A percentile compares a stretch with the other conserved stretches of the same genome.
phyloP scores from a whole-genome alignment of 805 yeast genomes.

The Cyberlindnera bimundalis region DNA sequence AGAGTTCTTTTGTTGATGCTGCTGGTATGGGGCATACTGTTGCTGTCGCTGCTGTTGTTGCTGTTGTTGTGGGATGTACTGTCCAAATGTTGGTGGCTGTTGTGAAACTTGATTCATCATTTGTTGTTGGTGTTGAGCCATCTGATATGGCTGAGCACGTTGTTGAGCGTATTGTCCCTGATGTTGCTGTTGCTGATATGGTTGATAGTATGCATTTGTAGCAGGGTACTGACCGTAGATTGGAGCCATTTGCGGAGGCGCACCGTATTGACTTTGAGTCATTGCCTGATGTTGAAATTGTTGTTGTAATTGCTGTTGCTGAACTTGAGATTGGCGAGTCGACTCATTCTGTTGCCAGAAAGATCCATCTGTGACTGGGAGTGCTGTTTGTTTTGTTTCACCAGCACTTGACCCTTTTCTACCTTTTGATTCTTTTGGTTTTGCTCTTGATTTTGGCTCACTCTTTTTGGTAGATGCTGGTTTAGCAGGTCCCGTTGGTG shows the following conservation, averaged over 20 bases:
- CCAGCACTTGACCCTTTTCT: not conserved
- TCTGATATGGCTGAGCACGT: conserved; percentile 27
- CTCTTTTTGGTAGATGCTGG: conserved; percentile 23
- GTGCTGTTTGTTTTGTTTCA: not conserved
- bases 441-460: not conserved
- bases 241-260: conserved; percentile 7
- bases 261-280: conserved; percentile 4
- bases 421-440: conserved; percentile 1
- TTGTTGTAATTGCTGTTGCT: conserved; percentile 24
- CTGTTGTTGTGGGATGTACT: conserved; percentile 10
- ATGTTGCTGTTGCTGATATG: conserved; percentile 7
- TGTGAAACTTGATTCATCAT: conserved; percentile 23
- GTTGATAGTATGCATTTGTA: conserved; percentile 3
- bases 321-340: not conserved
- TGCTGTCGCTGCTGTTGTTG: conserved; percentile 14
- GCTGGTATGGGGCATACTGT: conserved; percentile 17
- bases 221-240: conserved; percentile 6
- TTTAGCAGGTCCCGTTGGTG: not conserved
- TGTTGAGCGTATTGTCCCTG: conserved; percentile 7
- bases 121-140: conserved; percentile 24
- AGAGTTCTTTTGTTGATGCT: conserved; percentile 27
- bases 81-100: conserved; percentile 14
- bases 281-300: conserved; percentile 6
- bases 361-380: conserved; percentile 3
- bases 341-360: conserved; percentile 5